These are phyloP conservation scores for Haplosporangium gracile DNA, from an alignment of 192 early-diverging fungal genomes.

Conservation along the genomic window DNA sequence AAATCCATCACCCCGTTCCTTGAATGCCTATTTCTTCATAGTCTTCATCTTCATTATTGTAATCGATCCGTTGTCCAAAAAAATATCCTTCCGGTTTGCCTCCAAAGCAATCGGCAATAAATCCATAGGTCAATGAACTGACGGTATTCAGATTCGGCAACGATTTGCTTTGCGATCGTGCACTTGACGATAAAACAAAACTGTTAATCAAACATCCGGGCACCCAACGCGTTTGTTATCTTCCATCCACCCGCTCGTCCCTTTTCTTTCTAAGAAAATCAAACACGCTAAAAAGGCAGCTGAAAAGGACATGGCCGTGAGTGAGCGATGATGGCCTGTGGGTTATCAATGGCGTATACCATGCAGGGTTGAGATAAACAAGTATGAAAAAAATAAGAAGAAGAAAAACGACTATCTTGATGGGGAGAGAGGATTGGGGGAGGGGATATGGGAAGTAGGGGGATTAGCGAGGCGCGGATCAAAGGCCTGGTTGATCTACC, in stretches of 20 bases:
- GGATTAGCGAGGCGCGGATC: neutral
- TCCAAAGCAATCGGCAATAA: neutral
- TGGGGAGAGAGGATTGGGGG: neutral
- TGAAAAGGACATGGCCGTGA: neutral
- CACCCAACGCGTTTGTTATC: slow-evolving; percentile 8
- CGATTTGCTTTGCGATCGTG: neutral
- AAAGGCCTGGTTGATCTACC: neutral
- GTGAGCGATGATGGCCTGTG: neutral
- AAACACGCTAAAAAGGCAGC: neutral
- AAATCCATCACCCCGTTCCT: neutral
- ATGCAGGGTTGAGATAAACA: slow-evolving; percentile 4
- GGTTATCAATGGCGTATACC: neutral
- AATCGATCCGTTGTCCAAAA: neutral
- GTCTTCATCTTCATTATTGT: neutral
- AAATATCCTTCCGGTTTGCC: neutral
- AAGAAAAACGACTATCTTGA: neutral
- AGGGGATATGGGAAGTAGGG: neutral
- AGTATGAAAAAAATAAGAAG: neutral
- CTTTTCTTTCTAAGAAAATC: neutral
- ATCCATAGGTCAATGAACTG: neutral
- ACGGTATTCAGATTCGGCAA: neutral
- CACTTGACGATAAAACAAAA: neutral
- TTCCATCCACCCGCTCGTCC: neutral
- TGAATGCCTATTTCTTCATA: neutral
- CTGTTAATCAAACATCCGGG: neutral